Conservation (phyloP, 768 basidiomycete genomes). For the Fibroporia radiculosa region DNA sequence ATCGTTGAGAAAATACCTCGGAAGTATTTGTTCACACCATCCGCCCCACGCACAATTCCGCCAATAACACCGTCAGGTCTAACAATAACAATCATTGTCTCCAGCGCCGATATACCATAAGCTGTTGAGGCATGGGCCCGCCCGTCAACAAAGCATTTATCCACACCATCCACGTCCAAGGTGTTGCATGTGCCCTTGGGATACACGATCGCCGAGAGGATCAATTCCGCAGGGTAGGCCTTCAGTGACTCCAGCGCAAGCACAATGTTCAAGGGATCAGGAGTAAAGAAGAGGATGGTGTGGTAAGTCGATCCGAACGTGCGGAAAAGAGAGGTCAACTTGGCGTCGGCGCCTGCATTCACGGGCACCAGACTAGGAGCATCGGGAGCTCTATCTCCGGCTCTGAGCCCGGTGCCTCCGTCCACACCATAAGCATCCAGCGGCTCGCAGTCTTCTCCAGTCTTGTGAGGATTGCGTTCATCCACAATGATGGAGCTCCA, state of each 20-base stretch:
- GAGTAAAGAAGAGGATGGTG: constrained; percentile 24
- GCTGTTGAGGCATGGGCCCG: neutral
- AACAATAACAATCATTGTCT: neutral
- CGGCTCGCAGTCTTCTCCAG: too few relatives aligned
- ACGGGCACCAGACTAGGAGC: constrained; percentile 24
- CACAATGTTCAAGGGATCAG: neutral
- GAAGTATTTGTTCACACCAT: neutral
- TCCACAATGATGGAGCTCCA: constrained; percentile 42
- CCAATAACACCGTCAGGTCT: constrained; percentile 2
- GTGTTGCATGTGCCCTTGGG: neutral
- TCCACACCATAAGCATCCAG: constrained; percentile 12
- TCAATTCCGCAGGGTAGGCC: neutral
- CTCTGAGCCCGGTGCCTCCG: constrained; percentile 18
- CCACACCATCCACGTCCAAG: neutral
- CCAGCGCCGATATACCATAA: neutral
- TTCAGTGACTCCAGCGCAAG: neutral
- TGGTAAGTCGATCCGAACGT: constrained; percentile 20
- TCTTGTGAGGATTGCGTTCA: constrained; percentile 7
- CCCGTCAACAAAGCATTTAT: neutral
- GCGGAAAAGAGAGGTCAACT: constrained; percentile 17
- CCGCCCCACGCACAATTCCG: neutral
- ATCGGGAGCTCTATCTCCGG: constrained; percentile 44
- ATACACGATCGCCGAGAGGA: neutral
- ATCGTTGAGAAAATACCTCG: neutral
- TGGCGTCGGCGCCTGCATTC: neutral